phyloP scores from a whole-genome alignment of 1,284 basidiomycete species.

The Apiotrichum veenhuisii region DNA sequence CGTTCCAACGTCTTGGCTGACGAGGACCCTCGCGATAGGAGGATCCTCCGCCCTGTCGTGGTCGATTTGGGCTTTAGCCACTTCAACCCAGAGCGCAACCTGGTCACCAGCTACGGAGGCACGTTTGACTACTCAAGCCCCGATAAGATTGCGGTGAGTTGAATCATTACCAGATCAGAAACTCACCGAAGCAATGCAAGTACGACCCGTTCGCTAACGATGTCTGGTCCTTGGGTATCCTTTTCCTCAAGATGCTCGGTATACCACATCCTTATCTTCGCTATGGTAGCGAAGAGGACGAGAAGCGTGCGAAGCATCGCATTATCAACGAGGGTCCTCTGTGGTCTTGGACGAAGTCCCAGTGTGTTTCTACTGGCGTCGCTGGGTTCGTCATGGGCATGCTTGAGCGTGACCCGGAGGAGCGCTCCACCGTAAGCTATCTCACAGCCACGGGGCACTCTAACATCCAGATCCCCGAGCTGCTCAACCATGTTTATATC shows the following conservation, averaged over 20 bases:
- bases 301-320: slow-evolving; percentile 22
- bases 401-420: slow-evolving; percentile 30
- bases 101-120: slow-evolving; percentile 38
- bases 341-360: slow-evolving; percentile 21
- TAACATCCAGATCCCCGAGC: slow-evolving; percentile 30
- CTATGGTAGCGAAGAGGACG: slow-evolving; percentile 14
- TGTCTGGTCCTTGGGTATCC: slow-evolving; percentile 46
- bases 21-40: background rate
- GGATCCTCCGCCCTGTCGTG: slow-evolving; percentile 20
- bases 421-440: slow-evolving; percentile 35
- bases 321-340: slow-evolving; percentile 23
- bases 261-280: slow-evolving; percentile 37
- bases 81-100: slow-evolving; percentile 29
- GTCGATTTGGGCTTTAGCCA: slow-evolving; percentile 48
- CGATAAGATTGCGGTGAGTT: slow-evolving; percentile 40
- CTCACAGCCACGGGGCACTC: background rate
- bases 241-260: slow-evolving; percentile 37
- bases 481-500: slow-evolving; percentile 41
- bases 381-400: slow-evolving; percentile 37
- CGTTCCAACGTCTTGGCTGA: slow-evolving; percentile 43
- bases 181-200: slow-evolving; percentile 21
- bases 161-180: background rate
- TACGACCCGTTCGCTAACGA: slow-evolving; percentile 45
- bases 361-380: slow-evolving; percentile 4
- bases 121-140: slow-evolving; percentile 48